A percentile compares a stretch with the other conserved stretches of the same genome.
Conservation (phyloP, 306 rosid genomes). For the Cyamopsis tetragonoloba region DNA sequence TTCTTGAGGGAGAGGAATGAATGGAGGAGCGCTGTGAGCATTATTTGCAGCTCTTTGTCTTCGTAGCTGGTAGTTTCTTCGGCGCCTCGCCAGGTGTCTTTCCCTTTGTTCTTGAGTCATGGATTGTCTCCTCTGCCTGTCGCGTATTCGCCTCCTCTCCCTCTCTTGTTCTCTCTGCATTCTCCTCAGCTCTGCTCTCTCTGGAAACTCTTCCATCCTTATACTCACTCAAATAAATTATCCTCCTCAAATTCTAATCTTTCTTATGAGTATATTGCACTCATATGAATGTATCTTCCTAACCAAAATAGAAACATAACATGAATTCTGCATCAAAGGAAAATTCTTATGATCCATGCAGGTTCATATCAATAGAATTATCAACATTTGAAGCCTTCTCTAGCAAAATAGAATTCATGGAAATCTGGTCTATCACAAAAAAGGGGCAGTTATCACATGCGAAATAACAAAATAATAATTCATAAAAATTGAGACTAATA, state of each 20-base stretch:
- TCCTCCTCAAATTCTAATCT: not conserved
- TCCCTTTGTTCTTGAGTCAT: slow-evolving; percentile 86
- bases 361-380: not conserved
- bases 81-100: slow-evolving; percentile 74
- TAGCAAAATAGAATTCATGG: slow-evolving; percentile 1
- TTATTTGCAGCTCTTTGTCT: slow-evolving; percentile 56
- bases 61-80: slow-evolving; percentile 73
- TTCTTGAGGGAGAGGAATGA: slow-evolving; percentile 27
- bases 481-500: not conserved
- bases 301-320: not conserved
- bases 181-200: slow-evolving; percentile 40
- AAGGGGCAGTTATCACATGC: not conserved
- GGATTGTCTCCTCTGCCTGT: slow-evolving; percentile 70
- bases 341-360: not conserved
- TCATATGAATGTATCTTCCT: slow-evolving; percentile 1
- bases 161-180: slow-evolving; percentile 66
- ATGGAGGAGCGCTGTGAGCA: slow-evolving; percentile 8
- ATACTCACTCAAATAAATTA: no score
- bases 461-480: slow-evolving; percentile 15
- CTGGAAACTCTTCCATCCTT: slow-evolving; percentile 43
- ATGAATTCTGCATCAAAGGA: not conserved
- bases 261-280: not conserved
- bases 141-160: slow-evolving; percentile 72
- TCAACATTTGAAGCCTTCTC: not conserved
- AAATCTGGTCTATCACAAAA: not conserved